phyloP scores from a whole-genome alignment of 768 basidiomycete species.

The Pholiota microspora region DNA sequence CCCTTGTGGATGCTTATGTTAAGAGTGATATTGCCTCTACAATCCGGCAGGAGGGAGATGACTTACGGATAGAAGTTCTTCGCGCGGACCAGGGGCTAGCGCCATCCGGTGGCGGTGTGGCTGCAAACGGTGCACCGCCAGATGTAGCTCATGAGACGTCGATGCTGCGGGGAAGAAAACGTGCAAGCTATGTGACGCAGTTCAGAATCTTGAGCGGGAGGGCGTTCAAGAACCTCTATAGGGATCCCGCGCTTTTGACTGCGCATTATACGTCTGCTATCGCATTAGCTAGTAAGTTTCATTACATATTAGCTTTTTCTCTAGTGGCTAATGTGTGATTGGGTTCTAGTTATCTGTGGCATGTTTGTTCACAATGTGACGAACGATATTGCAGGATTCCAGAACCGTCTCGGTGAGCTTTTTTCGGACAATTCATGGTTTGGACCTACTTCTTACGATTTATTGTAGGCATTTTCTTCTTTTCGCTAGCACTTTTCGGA shows the following conservation, averaged over 20 bases:
- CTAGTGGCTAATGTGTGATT: too few species aligned
- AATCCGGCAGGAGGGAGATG: conserved; percentile 62
- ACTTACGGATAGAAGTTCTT: conserved; percentile 34
- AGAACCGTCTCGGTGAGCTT: conserved; percentile 76
- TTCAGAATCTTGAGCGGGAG: conserved; percentile 93
- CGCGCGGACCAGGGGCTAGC: conserved; percentile 25
- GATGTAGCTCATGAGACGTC: conserved; percentile 71
- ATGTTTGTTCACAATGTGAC: conserved; percentile 88
- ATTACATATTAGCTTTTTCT: too few species aligned
- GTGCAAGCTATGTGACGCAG: conserved; percentile 87
- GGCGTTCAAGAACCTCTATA: conserved; percentile 97
- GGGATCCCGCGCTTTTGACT: conserved; percentile 87
- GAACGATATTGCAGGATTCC: conserved; percentile 97
- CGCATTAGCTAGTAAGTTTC: conserved; percentile 71
- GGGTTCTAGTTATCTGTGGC: conserved; percentile 92
- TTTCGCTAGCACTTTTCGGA: conserved; percentile 93
- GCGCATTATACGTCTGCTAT: conserved; percentile 90
- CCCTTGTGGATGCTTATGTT: conserved; percentile 72
- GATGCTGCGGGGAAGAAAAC: conserved; percentile 66
- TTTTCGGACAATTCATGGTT: not conserved
- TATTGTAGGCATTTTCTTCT: conserved; percentile 85
- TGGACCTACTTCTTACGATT: too few species aligned
- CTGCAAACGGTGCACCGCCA: conserved; percentile 44
- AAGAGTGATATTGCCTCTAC: conserved; percentile 61
- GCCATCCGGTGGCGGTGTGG: conserved; percentile 23